Evolutionary conservation across 768 basidiomycete genomes (phyloP).

Genomic region (Neoboletus subvelutipes): DNA sequence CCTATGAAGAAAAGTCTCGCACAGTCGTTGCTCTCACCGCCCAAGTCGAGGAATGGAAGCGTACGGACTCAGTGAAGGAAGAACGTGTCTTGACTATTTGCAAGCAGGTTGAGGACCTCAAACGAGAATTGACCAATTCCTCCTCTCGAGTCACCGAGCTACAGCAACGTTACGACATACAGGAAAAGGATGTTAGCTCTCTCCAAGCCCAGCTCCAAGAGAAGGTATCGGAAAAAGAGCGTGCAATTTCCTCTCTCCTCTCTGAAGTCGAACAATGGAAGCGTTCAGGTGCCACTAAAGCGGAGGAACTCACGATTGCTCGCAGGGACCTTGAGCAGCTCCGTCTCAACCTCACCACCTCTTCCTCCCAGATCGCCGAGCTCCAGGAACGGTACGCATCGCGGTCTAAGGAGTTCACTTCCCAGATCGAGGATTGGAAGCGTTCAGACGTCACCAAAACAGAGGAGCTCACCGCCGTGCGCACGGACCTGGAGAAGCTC

Average conservation of each 20-base stretch:
- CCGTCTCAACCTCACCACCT: not conserved
- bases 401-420: not conserved
- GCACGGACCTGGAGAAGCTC: conserved; percentile 2
- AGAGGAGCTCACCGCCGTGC: not conserved
- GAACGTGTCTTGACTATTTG: not conserved
- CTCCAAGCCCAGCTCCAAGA: not conserved
- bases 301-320: not conserved
- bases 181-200: not conserved
- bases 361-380: not conserved
- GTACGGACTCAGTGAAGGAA: not conserved
- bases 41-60: not conserved
- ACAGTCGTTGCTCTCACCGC: not conserved
- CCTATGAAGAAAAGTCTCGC: not conserved
- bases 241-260: not conserved
- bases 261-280: conserved; percentile 2
- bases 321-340: not conserved
- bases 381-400: not conserved
- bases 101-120: not conserved
- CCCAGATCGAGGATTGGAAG: not conserved
- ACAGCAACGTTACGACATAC: not conserved
- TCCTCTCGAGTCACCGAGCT: not conserved
- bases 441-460: not conserved
- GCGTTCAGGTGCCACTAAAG: not conserved
- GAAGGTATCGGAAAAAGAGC: not conserved
- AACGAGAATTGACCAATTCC: not conserved